Conservation (phyloP, 768 basidiomycete species). For the Lactarius pseudohatsudake region DNA sequence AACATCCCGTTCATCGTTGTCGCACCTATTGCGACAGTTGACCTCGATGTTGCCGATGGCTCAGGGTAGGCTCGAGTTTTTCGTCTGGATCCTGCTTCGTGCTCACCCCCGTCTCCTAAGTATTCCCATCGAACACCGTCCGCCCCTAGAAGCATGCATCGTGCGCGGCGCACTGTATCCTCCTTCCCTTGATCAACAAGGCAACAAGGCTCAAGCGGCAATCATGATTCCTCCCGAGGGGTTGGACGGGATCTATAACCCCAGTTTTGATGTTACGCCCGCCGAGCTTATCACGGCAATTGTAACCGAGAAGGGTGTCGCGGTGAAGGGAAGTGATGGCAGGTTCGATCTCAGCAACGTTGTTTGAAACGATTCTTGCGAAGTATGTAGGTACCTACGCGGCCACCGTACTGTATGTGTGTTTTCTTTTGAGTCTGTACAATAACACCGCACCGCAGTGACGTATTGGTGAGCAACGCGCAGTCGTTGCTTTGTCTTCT, state of each 20-base stretch:
- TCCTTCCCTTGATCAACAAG: slow-evolving; percentile 39
- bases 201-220: slow-evolving; percentile 62
- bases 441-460: background rate
- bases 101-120: slow-evolving; percentile 33
- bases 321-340: slow-evolving; percentile 61
- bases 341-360: slow-evolving; percentile 65
- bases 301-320: slow-evolving; percentile 94
- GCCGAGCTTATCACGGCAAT: slow-evolving; percentile 92
- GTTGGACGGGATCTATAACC: slow-evolving; percentile 69
- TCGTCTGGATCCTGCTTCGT: slow-evolving; percentile 7
- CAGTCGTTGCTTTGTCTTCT: background rate
- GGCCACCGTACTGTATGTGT: background rate
- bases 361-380: slow-evolving; percentile 36
- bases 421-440: background rate
- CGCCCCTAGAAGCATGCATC: slow-evolving; percentile 82
- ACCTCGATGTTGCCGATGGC: slow-evolving; percentile 74
- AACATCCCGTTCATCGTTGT: slow-evolving; percentile 90
- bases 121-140: slow-evolving; percentile 94
- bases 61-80: slow-evolving; percentile 43
- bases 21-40: slow-evolving; percentile 90
- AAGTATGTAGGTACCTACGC: background rate
- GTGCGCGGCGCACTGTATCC: slow-evolving; percentile 81
- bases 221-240: slow-evolving; percentile 81
- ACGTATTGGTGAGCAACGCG: background rate
- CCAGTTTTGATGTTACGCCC: slow-evolving; percentile 96